Conservation (phyloP, 768 basidiomycete genomes). For the Lentinula sp. region DNA sequence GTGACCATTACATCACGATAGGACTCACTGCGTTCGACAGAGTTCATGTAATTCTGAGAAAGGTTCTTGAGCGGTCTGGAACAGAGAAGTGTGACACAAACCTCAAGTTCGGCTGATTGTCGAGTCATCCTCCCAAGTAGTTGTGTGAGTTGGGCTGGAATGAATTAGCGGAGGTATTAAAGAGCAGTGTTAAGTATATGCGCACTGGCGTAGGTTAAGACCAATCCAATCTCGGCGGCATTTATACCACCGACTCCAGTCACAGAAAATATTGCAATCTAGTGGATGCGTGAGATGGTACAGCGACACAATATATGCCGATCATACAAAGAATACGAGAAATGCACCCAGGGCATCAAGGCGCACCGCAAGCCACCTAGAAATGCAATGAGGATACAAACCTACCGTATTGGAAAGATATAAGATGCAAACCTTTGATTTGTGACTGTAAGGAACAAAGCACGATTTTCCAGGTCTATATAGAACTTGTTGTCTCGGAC, state of each 20-base stretch:
- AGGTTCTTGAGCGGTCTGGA: not conserved
- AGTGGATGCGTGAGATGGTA: not conserved
- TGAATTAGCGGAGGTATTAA: not conserved
- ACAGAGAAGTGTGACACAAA: slow-evolving; percentile 15
- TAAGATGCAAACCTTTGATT: slow-evolving; percentile 47
- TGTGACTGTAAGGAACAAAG: slow-evolving; percentile 56
- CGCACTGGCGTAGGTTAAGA: slow-evolving; percentile 60
- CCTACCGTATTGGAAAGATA: not conserved
- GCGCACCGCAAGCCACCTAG: slow-evolving; percentile 64
- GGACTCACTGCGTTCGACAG: slow-evolving; percentile 48
- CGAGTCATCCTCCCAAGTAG: slow-evolving; percentile 48
- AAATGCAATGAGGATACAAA: not conserved
- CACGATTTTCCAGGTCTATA: slow-evolving; percentile 72
- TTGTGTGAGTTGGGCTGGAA: slow-evolving; percentile 43
- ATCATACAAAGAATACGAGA: slow-evolving; percentile 45
- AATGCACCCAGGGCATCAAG: slow-evolving; percentile 65
- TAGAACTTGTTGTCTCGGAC: slow-evolving; percentile 56
- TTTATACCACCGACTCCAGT: slow-evolving; percentile 48
- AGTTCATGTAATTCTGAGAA: slow-evolving; percentile 58
- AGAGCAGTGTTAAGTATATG: not conserved
- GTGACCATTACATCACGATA: not conserved
- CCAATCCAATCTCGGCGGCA: slow-evolving; percentile 66
- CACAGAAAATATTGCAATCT: slow-evolving; percentile 66
- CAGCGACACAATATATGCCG: not conserved
- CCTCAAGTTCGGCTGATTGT: slow-evolving; percentile 63